Evolutionary conservation across 345 rosid species (phyloP), one percentile per base, ranked within the genome.

Genomic region (Gynandropsis gynandra): DNA sequence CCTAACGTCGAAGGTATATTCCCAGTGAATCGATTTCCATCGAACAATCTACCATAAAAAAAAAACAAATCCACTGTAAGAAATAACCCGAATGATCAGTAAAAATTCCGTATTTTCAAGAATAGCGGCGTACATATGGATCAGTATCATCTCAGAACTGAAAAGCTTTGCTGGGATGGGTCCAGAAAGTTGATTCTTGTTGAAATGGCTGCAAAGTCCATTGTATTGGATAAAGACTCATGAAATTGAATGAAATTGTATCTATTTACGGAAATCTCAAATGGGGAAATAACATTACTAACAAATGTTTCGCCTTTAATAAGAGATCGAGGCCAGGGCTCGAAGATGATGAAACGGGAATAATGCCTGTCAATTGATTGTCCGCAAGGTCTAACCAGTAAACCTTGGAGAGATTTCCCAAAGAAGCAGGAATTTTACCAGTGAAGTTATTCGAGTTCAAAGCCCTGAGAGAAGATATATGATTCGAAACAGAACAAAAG

Each of bases 111-210:
- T 15, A 6, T 11, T 16, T 10, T 11, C 21, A 43, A 18, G 4
- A 39, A 33, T 47, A 41, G 47, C 57, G 55, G 75, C 88, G 79
- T 76, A 92, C 98, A 92, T 60, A 68, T 92, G 98, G 60, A 92
- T 85, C 35, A 92, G 63, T 42, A 64, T 76, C 98, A 87, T 87
- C 33, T 74, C 74, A 27, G 85, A 33, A 65, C 80, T 72, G 79
- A 92, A 92, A 12, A 92, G 76, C 47, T 64, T 16, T 7, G 71
- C 51, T 2, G 95, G 78, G 67, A 92, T 82, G 54, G 80, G 40
- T 54, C 95, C 95, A 2, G 96, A 80, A 72, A 87, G 93, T 69
- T 85, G 78, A 68, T 92, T 92, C 74, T 85, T 87, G 56, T 92
- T 84, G 73, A 92, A 85, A 73, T 84, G 96, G 77, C 96, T 92